These are phyloP conservation scores for Sporisorium scitamineum DNA, from an alignment of 1,284 basidiomycete species.

Conservation along the genomic window DNA sequence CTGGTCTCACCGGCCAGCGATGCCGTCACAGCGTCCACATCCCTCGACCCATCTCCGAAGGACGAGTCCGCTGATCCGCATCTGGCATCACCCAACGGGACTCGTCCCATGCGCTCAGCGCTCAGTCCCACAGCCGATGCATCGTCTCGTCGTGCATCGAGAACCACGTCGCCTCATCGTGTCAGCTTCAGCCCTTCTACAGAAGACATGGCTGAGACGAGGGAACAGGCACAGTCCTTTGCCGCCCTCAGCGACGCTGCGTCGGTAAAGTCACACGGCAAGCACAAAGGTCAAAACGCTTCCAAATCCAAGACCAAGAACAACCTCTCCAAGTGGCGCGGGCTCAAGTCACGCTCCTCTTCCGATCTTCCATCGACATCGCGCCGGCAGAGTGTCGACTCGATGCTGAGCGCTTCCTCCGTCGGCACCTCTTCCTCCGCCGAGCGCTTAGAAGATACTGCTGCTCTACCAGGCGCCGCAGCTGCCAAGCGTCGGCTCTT, in stretches of 20 bases:
- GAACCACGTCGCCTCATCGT: slow-evolving; percentile 30
- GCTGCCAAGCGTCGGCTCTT: slow-evolving; percentile 44
- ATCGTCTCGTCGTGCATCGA: slow-evolving; percentile 15
- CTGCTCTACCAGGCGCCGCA: slow-evolving; percentile 31
- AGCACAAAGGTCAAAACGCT: too few relatives aligned
- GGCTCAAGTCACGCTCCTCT: slow-evolving; percentile 35
- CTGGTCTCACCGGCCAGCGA: not conserved
- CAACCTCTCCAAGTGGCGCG: slow-evolving; percentile 32
- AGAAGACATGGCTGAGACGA: slow-evolving; percentile 40
- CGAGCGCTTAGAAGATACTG: slow-evolving; percentile 17
- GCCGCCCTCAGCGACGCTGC: not conserved
- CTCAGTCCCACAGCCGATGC: slow-evolving; percentile 7
- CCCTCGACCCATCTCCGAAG: not conserved
- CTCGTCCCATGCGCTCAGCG: slow-evolving; percentile 24
- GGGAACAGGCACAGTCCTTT: slow-evolving; percentile 30
- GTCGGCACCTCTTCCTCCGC: slow-evolving; percentile 11
- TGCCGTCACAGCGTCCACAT: not conserved
- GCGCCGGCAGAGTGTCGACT: slow-evolving; percentile 28
- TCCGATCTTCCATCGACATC: slow-evolving; percentile 19
- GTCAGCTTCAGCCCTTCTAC: slow-evolving; percentile 57
- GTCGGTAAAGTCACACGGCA: not conserved
- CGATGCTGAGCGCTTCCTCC: slow-evolving; percentile 13
- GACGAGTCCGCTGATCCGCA: not conserved
- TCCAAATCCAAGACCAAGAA: slow-evolving; percentile 8
- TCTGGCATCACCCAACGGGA: slow-evolving; percentile 9